Percentiles rank a stretch among this genome's conserved stretches.
phyloP scores from a whole-genome alignment of 805 yeast genomes.

The Wickerhamiella kazuoi region DNA sequence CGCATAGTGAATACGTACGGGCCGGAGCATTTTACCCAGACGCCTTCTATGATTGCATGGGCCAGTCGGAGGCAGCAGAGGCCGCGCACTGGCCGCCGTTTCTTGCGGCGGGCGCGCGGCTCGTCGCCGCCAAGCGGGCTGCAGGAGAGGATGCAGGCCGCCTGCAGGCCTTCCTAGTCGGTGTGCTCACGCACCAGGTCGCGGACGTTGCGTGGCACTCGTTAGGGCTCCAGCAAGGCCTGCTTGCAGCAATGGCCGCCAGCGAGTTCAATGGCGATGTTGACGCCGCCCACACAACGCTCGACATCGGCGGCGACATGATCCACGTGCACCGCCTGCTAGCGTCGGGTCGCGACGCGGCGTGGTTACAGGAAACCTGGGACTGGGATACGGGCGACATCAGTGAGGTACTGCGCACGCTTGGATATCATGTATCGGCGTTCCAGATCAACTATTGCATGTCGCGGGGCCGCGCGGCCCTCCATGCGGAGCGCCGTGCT shows the following conservation, averaged over 20 bases:
- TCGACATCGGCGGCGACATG: slow-evolving; percentile 53
- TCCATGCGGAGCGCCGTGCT: slow-evolving; percentile 28
- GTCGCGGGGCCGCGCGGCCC: slow-evolving; percentile 35
- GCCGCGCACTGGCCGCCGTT: slow-evolving; percentile 58
- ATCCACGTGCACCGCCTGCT: slow-evolving; percentile 27
- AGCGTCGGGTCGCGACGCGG: slow-evolving; percentile 15
- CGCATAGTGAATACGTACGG: slow-evolving; percentile 21
- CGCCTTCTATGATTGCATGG: slow-evolving; percentile 44
- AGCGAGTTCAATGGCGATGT: slow-evolving; percentile 38
- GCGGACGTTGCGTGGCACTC: slow-evolving; percentile 59
- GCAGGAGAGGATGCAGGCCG: slow-evolving; percentile 6
- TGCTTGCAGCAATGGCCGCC: slow-evolving; percentile 32
- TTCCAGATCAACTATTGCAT: slow-evolving; percentile 32
- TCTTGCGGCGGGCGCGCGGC: slow-evolving; percentile 28
- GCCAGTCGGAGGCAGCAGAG: slow-evolving; percentile 36
- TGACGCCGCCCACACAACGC: slow-evolving; percentile 31
- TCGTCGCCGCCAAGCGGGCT: slow-evolving; percentile 24
- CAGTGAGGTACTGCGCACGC: slow-evolving; percentile 21
- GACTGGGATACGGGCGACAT: slow-evolving; percentile 29
- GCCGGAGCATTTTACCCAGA: slow-evolving; percentile 59
- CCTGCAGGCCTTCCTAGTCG: slow-evolving; percentile 39
- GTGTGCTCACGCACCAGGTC: slow-evolving; percentile 43
- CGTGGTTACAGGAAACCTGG: slow-evolving; percentile 19
- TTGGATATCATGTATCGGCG: slow-evolving; percentile 25
- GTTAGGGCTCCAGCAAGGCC: slow-evolving; percentile 34